Conservation (phyloP, 2,329 filamentous ascomycete genomes). For the Clonostachys solani region DNA sequence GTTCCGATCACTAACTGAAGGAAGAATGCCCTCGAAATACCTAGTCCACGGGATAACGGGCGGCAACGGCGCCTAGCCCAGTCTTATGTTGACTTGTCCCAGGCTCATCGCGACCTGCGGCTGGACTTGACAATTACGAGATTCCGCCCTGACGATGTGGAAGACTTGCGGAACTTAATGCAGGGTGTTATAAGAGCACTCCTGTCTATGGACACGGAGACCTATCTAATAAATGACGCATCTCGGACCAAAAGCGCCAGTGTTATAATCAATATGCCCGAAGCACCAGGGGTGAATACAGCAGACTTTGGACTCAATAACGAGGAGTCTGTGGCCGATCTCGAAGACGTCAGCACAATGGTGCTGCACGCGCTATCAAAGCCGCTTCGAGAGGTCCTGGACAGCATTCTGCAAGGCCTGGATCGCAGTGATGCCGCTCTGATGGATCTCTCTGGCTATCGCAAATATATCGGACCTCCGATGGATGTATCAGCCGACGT, state of each 20-base stretch:
- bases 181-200: slow-evolving; percentile 50
- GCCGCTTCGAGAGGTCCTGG: slow-evolving; percentile 41
- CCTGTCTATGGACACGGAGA: slow-evolving; percentile 45
- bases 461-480: slow-evolving; percentile 39
- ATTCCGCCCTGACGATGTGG: slow-evolving; percentile 44
- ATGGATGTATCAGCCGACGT: slow-evolving; percentile 35
- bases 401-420: slow-evolving; percentile 38
- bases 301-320: slow-evolving; percentile 1
- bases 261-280: slow-evolving; percentile 3
- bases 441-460: slow-evolving; percentile 48
- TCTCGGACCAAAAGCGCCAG: slow-evolving; percentile 8
- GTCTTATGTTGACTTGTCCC: slow-evolving; percentile 51
- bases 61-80: slow-evolving; percentile 39
- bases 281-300: not conserved
- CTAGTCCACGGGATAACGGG: slow-evolving; percentile 17
- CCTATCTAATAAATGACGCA: slow-evolving; percentile 33
- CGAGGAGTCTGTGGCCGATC: slow-evolving; percentile 1
- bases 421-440: slow-evolving; percentile 44
- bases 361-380: slow-evolving; percentile 27
- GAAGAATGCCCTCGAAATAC: slow-evolving; percentile 23
- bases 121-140: slow-evolving; percentile 52
- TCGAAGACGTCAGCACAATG: slow-evolving; percentile 11
- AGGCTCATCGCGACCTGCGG: slow-evolving; percentile 50
- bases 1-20: not conserved
- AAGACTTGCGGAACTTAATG: slow-evolving; percentile 46